Evolutionary conservation across 2,329 filamentous ascomycete species (phyloP).

Genomic region (Aspergillus intermedius): DNA sequence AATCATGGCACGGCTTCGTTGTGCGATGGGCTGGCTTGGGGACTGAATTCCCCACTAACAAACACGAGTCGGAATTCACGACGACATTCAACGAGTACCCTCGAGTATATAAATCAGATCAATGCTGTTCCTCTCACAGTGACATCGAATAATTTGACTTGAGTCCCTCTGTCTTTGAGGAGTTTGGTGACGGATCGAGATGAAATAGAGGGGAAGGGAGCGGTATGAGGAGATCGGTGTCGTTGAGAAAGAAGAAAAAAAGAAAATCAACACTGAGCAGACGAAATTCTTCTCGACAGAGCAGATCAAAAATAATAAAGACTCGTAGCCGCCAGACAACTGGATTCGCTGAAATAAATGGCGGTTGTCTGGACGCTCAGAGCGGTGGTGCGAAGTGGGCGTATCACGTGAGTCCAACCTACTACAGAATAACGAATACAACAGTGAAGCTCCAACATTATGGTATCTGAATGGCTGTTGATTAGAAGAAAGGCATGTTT

Average conservation of each 20-base stretch:
- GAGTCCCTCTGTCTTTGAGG: background rate
- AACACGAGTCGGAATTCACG: background rate
- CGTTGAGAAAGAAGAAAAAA: too few relatives aligned
- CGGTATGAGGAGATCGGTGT: too few relatives aligned
- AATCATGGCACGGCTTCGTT: background rate
- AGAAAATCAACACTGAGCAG: background rate
- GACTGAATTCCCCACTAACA: background rate
- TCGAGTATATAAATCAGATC: background rate
- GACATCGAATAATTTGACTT: background rate
- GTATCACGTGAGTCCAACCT: background rate
- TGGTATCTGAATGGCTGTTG: too few relatives aligned
- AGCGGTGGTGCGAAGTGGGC: background rate
- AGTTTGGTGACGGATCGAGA: background rate
- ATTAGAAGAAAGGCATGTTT: slow-evolving; percentile 7
- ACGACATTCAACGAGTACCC: background rate
- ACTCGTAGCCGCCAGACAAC: too few relatives aligned
- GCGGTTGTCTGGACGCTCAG: too few relatives aligned
- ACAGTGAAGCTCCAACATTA: too few relatives aligned
- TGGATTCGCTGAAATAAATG: too few relatives aligned
- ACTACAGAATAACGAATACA: background rate
- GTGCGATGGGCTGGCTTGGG: background rate
- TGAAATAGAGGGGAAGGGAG: background rate
- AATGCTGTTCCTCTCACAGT: background rate
- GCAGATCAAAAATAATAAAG: too few relatives aligned
- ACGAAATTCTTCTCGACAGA: too few relatives aligned